Base-by-base conservation (phyloP, 2,329 filamentous ascomycete species). In the Xylariaceae sp. region DNA sequence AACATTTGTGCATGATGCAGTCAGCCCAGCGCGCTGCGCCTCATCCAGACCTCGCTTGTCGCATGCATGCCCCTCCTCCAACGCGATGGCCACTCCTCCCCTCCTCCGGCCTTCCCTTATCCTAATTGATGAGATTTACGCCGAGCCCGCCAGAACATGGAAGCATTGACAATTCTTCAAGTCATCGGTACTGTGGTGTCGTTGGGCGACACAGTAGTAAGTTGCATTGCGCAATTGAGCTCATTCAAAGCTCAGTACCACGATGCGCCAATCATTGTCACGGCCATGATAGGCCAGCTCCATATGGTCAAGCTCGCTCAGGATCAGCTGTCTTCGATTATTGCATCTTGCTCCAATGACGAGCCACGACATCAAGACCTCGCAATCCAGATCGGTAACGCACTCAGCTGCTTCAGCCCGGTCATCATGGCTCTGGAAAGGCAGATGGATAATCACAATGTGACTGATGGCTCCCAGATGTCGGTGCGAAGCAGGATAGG, bases 381-480 rank as follows among this genome's bases (percentile, higher is more conserved):
- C 14, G 37, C 37, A 4, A 7, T 19, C 4, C 48, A 48, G 39
- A 40, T 51, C 16, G 39, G 27, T 16, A 40, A 25, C 10, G 22
- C 42, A 2, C 42, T 49, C 11, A 42, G 42, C 27, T 37, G 42
- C 29, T 45, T 49, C 1, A 75, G 76, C 22, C 81, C 80, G 52
- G 84, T 53, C 21, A 34, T 54, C 10, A 14, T 40, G 16, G 45
- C 40, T 12, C 22, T 54, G 22, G 17, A 40, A 16, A 43, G 39
- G 8, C 37, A 50, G 6, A 16, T 54, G 5, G 44, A 49, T 39
- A 45, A 35, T 3, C 44, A 44, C 29, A 38, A 45, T 19, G 37
- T 22, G 4, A n/a, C 20, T 17, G 12, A 12, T 16, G 22, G 25
- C 1, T n/a, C 19, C 37, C 5, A 14, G 12, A 47, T 50, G 49